Evolutionary conservation across 192 early-diverging fungal genomes (phyloP), one percentile per base, ranked within the genome.

Genomic region (Phycomyces blakesleeanus): DNA sequence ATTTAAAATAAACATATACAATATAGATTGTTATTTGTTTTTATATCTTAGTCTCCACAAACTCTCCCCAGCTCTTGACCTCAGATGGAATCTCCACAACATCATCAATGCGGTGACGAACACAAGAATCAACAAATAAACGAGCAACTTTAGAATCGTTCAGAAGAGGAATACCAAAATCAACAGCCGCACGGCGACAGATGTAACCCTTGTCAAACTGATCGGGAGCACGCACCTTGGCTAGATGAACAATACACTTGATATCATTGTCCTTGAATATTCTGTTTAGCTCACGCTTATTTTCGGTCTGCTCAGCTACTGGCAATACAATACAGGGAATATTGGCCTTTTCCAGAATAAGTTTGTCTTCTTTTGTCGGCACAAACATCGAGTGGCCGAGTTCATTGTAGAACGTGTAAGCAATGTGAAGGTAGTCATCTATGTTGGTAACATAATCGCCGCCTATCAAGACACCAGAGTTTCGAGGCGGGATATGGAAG

Each of bases 101-200:
- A 25, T 15, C 22, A 41, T 66, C 41, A 15, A 29, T 59, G 44
- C 71, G 59, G 16, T 72, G 55, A 29, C 59, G 57, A 49, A 47
- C 55, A 58, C 57, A 65, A 1, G 95, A 84, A 71, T 99, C 92
- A 26, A 94, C 89, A 58, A 99, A 95, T 74, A 99, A 73, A 64
- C 88, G 87, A 41, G 94, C 95, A 72, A 93, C 94, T 67, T 96
- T 87, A 77, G 90, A 82, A 71, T 99, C 95, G 58, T 95, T 99
- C 64, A 99, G 87, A 22, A 99, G 76, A 14, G 97, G 94, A 61
- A 99, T 90, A 21, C 91, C 93, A 75, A 96, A 93, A 72, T 99
- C 97, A 1, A 99, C 93, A 47, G 95, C 97, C 72, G 94, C 91
- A 70, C 97, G 83, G 61, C 97, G 89, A 64, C 87, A 87, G 29